These are phyloP conservation scores for Rhynchosporium graminicola DNA, from an alignment of 2,329 filamentous ascomycete genomes.

Conservation along the genomic window DNA sequence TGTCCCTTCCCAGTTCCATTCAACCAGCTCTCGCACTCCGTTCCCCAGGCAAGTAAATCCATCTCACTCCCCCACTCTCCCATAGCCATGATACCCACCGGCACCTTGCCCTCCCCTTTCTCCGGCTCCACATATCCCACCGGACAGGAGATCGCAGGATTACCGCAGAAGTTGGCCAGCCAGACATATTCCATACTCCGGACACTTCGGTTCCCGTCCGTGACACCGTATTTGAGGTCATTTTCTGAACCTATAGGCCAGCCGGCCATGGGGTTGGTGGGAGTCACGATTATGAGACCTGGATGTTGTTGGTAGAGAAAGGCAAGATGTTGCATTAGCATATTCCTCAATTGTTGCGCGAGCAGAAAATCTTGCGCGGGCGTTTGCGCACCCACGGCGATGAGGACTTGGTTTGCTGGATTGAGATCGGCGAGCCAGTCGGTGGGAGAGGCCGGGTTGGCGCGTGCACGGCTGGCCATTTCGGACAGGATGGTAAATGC, in stretches of 20 bases:
- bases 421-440: constrained; percentile 59
- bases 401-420: constrained; percentile 67
- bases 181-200: constrained; percentile 83
- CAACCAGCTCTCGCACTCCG: constrained; percentile 57
- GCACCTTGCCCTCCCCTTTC: constrained; percentile 55
- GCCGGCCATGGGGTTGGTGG: constrained; percentile 73
- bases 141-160: constrained; percentile 73
- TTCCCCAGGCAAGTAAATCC: constrained; percentile 60
- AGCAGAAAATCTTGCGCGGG: constrained; percentile 70
- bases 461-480: constrained; percentile 51
- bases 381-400: constrained; percentile 65
- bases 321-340: constrained; percentile 79
- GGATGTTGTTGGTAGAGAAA: constrained; percentile 69
- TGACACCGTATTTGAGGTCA: constrained; percentile 70
- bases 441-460: constrained; percentile 26
- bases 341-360: constrained; percentile 69
- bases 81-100: constrained; percentile 63
- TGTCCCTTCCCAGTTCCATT: constrained; percentile 43
- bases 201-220: constrained; percentile 72
- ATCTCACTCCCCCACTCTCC: constrained; percentile 69
- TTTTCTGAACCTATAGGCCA: constrained; percentile 61
- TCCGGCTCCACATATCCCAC: constrained; percentile 63
- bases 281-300: constrained; percentile 75
- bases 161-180: constrained; percentile 79
- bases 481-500: constrained; percentile 76